phyloP scores from a whole-genome alignment of 345 rosid genomes.

The Rhodamnia rubescens region DNA sequence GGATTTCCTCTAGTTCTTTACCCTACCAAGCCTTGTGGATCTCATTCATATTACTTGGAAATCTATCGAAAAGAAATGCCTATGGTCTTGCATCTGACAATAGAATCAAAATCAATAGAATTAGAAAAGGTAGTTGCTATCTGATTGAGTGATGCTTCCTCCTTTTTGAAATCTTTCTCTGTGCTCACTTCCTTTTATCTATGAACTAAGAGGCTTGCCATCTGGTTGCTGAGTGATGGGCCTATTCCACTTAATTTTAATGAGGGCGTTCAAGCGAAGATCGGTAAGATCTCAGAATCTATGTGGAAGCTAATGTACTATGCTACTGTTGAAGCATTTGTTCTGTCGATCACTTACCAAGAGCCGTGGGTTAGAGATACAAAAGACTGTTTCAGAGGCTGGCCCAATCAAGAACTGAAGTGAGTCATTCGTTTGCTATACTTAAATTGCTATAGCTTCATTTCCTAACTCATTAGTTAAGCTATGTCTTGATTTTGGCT shows the following conservation, averaged over 20 bases:
- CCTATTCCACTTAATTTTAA: conserved; percentile 31
- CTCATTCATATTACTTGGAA: neutral
- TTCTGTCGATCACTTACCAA: conserved; percentile 35
- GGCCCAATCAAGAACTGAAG: conserved; percentile 92
- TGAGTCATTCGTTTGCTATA: conserved; percentile 20
- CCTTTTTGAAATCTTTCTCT: neutral
- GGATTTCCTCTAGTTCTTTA: neutral
- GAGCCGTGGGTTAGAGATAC: conserved; percentile 78
- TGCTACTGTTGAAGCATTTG: conserved; percentile 47
- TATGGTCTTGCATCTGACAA: neutral
- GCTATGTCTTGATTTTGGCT: neutral
- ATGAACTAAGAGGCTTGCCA: conserved; percentile 41
- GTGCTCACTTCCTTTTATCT: neutral
- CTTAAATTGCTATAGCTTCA: neutral
- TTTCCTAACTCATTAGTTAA: neutral
- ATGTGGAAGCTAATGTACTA: conserved; percentile 83
- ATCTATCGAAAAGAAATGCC: neutral
- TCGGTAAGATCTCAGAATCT: conserved; percentile 75
- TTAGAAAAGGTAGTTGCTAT: neutral
- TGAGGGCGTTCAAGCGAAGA: conserved; percentile 35
- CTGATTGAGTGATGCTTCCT: neutral
- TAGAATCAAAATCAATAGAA: neutral
- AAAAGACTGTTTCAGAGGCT: conserved; percentile 48
- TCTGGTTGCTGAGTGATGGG: conserved; percentile 38
- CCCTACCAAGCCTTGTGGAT: neutral